Conservation (phyloP, 192 early-diverging fungal species). For the Chytriomyces confervae region DNA sequence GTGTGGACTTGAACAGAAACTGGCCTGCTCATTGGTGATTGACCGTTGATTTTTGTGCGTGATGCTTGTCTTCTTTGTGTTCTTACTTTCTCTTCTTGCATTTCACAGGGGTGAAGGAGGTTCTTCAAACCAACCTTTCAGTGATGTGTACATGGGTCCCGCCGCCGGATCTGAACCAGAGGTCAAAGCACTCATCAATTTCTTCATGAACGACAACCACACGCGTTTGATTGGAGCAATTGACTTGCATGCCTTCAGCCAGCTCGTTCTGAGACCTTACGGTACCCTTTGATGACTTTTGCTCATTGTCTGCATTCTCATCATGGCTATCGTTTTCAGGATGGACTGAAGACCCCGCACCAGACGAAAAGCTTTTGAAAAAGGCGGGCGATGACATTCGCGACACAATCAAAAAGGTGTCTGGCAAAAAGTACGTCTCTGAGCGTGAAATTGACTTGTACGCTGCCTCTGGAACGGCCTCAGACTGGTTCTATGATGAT, state of each 20-base stretch:
- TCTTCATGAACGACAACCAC: conserved; percentile 48
- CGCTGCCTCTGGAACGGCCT: conserved; percentile 57
- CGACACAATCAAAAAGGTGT: conserved; percentile 40
- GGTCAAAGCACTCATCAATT: conserved; percentile 52
- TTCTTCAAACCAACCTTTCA: conserved; percentile 52
- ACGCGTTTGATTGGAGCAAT: conserved; percentile 62
- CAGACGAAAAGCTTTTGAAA: conserved; percentile 50
- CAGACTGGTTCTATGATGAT: conserved; percentile 63
- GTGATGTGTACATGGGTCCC: conserved; percentile 59
- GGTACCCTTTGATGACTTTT: conserved; percentile 43
- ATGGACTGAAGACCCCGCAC: conserved; percentile 48
- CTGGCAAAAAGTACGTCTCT: conserved; percentile 56
- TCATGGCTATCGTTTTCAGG: conserved; percentile 34
- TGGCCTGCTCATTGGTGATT: conserved; percentile 52
- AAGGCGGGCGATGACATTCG: conserved; percentile 49
- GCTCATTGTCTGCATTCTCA: conserved; percentile 24
- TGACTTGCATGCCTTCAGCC: conserved; percentile 65
- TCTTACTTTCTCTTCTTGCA: conserved; percentile 14
- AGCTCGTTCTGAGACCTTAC: conserved; percentile 63
- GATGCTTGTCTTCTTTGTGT: conserved; percentile 49
- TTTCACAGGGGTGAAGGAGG: conserved; percentile 60
- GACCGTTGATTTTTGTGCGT: conserved; percentile 41
- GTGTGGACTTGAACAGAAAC: conserved; percentile 58
- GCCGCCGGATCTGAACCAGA: conserved; percentile 57
- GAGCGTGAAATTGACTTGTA: conserved; percentile 60